Evolutionary conservation across 441 rosid genomes (phyloP).

Genomic region (Bruguiera hainesii): DNA sequence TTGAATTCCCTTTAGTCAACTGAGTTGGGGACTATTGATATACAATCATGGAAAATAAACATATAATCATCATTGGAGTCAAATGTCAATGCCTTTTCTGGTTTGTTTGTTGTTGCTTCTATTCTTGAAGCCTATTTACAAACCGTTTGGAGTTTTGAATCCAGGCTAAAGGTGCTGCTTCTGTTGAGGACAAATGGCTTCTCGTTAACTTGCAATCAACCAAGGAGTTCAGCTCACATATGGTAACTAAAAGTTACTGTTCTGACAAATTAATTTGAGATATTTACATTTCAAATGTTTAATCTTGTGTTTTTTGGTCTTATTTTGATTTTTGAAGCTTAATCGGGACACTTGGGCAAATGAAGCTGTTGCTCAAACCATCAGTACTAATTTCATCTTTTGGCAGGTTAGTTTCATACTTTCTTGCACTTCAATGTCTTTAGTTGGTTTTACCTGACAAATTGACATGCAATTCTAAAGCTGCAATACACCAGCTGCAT

Average conservation of each 20-base stretch:
- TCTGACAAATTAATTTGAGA: not conserved
- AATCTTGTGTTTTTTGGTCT: constrained; percentile 15
- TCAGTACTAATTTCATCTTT: constrained; percentile 81
- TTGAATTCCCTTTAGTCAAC: no score
- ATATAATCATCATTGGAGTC: no score
- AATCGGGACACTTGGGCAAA: constrained; percentile 98
- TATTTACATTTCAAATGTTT: constrained; percentile 7
- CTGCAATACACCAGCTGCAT: not conserved
- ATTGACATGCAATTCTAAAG: not conserved
- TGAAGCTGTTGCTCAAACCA: constrained; percentile 86
- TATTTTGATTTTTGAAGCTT: constrained; percentile 54
- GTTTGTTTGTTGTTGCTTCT: not conserved
- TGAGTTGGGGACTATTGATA: no score
- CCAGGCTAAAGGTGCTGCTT: constrained; percentile 78
- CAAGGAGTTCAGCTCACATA: constrained; percentile 93
- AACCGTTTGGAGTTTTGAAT: constrained; percentile 10
- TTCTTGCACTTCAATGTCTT: not conserved
- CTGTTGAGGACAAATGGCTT: constrained; percentile 85
- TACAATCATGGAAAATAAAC: no score
- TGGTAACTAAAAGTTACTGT: constrained; percentile 42
- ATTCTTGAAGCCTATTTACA: constrained; percentile 9
- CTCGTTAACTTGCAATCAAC: constrained; percentile 86
- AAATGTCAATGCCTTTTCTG: not conserved
- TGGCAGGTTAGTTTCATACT: constrained; percentile 68
- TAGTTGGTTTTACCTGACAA: not conserved